Conservation (phyloP, 495 filamentous ascomycete species). For the Penicillium psychrofluorescens region DNA sequence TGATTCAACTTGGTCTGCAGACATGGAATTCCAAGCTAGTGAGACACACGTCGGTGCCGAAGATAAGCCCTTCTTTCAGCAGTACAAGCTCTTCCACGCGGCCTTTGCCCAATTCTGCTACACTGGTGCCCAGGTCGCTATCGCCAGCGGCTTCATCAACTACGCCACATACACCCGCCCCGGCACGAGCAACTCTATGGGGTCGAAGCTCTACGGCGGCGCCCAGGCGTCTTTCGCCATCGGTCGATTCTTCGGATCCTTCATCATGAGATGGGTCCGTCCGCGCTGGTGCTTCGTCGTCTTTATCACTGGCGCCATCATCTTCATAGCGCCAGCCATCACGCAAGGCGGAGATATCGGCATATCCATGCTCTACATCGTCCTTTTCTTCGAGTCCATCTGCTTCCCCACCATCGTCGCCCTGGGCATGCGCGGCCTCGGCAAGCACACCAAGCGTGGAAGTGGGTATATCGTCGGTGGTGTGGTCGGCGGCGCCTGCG, state of each 20-base stretch:
- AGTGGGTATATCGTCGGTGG: slow-evolving; percentile 51
- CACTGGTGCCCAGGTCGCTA: slow-evolving; percentile 62
- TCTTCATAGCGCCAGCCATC: slow-evolving; percentile 29
- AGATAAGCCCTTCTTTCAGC: slow-evolving; percentile 39
- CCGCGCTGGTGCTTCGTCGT: slow-evolving; percentile 45
- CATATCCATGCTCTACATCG: slow-evolving; percentile 42
- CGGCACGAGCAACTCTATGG: slow-evolving; percentile 29
- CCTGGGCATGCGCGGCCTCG: slow-evolving; percentile 52
- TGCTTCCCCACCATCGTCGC: slow-evolving; percentile 59
- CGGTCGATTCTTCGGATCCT: slow-evolving; percentile 44
- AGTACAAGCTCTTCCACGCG: slow-evolving; percentile 52
- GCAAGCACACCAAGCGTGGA: slow-evolving; percentile 52
- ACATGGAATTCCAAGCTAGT: slow-evolving; percentile 47
- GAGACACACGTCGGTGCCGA: slow-evolving; percentile 36
- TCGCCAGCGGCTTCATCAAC: slow-evolving; percentile 62
- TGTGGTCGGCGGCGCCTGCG: slow-evolving; percentile 48
- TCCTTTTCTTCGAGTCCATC: slow-evolving; percentile 56
- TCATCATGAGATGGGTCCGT: slow-evolving; percentile 45
- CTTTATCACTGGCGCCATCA: slow-evolving; percentile 30
- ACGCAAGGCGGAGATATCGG: slow-evolving; percentile 35
- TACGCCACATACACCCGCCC: slow-evolving; percentile 37
- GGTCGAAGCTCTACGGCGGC: slow-evolving; percentile 46
- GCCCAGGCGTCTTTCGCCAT: slow-evolving; percentile 51
- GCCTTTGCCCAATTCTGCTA: slow-evolving; percentile 69
- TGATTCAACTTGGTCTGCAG: slow-evolving; percentile 9